A percentile compares a stretch with the other conserved stretches of the same genome.
These are phyloP conservation scores for Thermomucor indicae-seudaticae DNA, from an alignment of 371 early-diverging fungal species.

Conservation along the genomic window DNA sequence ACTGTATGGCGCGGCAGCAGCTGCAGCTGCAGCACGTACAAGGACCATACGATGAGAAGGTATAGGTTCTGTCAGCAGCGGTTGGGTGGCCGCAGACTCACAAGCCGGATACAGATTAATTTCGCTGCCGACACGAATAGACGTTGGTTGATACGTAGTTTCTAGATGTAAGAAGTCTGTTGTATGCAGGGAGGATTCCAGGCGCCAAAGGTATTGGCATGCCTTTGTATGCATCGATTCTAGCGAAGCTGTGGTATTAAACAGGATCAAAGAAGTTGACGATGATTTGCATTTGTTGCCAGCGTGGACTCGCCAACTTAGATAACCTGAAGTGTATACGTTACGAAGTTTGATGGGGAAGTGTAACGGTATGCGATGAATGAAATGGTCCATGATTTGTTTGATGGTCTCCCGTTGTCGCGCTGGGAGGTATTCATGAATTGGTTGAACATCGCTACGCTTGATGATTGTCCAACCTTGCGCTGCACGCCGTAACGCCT, in stretches of 20 bases:
- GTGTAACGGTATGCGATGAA: constrained; percentile 22
- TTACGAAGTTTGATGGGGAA: constrained; percentile 32
- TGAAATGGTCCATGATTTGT: constrained; percentile 18
- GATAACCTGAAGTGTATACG: constrained; percentile 23
- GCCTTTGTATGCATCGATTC: background rate
- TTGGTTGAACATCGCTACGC: constrained; percentile 26
- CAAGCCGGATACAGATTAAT: constrained; percentile 30
- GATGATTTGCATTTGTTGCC: constrained; percentile 1
- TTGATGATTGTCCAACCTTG: constrained; percentile 31
- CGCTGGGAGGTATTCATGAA: constrained; percentile 32
- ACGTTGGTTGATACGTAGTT: constrained; percentile 5
- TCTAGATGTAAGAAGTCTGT: constrained; percentile 3
- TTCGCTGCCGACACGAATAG: constrained; percentile 21
- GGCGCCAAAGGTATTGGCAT: constrained; percentile 28
- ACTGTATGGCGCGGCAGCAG: background rate
- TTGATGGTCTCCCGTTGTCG: constrained; percentile 11
- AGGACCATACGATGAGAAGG: constrained; percentile 18
- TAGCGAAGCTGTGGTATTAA: constrained; percentile 1
- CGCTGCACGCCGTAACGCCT: too few species aligned
- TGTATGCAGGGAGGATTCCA: too few species aligned
- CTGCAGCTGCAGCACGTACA: background rate
- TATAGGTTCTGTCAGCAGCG: constrained; percentile 2
- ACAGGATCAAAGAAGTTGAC: background rate
- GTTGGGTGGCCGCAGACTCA: background rate
- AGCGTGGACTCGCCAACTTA: constrained; percentile 25